Evolutionary conservation across 2,329 filamentous ascomycete species (phyloP).

Genomic region (Fusarium subtropicale): DNA sequence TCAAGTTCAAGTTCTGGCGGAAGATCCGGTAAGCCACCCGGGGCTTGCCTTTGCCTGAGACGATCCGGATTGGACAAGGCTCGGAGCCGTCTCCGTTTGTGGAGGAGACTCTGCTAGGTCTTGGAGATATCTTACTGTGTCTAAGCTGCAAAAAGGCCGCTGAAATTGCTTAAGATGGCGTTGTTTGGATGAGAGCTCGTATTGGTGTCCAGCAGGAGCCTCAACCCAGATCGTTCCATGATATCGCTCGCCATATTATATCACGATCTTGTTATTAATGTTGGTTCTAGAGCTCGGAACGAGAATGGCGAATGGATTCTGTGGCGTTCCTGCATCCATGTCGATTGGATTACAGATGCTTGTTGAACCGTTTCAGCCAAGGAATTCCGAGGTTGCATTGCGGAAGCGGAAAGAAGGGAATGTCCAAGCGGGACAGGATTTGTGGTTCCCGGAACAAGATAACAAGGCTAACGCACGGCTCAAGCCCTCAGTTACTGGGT

Average conservation of each 20-base stretch:
- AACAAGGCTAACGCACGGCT: constrained; percentile 2
- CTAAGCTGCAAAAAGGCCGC: not conserved
- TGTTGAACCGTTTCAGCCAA: constrained; percentile 21
- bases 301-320: not conserved
- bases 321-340: not conserved
- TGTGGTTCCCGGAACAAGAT: not conserved
- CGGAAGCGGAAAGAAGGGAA: not conserved
- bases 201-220: not conserved
- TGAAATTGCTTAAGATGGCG: not conserved
- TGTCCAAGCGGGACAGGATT: not conserved
- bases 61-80: not conserved
- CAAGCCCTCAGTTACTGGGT: not conserved
- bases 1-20: not conserved
- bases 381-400: not conserved
- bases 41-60: not conserved
- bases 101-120: not conserved
- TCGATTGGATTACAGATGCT: not conserved
- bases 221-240: not conserved
- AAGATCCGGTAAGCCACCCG: not conserved
- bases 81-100: not conserved
- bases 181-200: not conserved
- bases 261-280: not conserved
- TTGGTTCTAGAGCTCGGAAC: not conserved
- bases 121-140: not conserved
- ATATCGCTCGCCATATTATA: not conserved